These are phyloP conservation scores for Lichtheimia corymbifera DNA, from an alignment of 371 early-diverging fungal species.

Conservation along the genomic window DNA sequence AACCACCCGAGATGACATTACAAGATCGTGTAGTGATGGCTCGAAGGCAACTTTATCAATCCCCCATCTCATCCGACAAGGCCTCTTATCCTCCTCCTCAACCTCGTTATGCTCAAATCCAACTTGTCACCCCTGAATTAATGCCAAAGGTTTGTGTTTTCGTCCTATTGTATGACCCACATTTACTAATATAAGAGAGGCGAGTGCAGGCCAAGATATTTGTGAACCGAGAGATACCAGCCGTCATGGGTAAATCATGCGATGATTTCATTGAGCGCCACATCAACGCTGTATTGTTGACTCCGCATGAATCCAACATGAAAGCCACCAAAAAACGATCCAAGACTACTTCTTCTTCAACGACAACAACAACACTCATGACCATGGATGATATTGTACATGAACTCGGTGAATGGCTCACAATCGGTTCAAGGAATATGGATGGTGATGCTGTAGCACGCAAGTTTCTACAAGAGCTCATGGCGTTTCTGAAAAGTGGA, in stretches of 20 bases:
- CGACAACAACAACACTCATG: not conserved
- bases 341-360: not conserved
- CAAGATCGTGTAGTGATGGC: slow-evolving; percentile 20
- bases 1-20: slow-evolving; percentile 6
- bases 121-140: slow-evolving; percentile 30
- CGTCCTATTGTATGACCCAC: not conserved
- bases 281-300: slow-evolving; percentile 28
- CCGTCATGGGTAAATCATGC: slow-evolving; percentile 21
- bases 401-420: slow-evolving; percentile 34
- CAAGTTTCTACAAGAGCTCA: slow-evolving; percentile 27
- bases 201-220: slow-evolving; percentile 24
- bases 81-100: slow-evolving; percentile 30
- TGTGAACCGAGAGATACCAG: slow-evolving; percentile 31
- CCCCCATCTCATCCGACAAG: not conserved
- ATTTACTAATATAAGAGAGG: not conserved
- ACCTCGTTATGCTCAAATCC: slow-evolving; percentile 12
- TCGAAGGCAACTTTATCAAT: slow-evolving; percentile 28
- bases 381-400: slow-evolving; percentile 30
- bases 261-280: slow-evolving; percentile 34
- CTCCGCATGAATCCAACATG: slow-evolving; percentile 22
- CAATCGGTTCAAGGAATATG: slow-evolving; percentile 1
- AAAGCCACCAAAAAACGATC: not conserved
- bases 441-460: slow-evolving; percentile 15
- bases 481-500: slow-evolving; percentile 41
- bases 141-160: slow-evolving; percentile 33